A percentile compares a stretch with the other conserved stretches of the same genome.
Conservation (phyloP, 2,329 filamentous ascomycete genomes). For the Stachybotrys chlorohalonatus region DNA sequence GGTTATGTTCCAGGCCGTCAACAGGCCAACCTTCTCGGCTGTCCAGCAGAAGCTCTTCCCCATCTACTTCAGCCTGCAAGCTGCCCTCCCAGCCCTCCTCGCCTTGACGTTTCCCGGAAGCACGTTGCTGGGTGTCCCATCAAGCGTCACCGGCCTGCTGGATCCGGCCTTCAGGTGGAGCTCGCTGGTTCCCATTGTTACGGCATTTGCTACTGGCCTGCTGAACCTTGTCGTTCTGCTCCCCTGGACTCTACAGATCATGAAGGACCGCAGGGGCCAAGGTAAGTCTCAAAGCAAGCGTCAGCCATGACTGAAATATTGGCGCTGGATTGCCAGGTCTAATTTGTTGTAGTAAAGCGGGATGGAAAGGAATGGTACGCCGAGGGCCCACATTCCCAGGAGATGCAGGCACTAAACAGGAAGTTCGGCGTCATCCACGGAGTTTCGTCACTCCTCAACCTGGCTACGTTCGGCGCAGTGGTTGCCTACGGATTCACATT, state of each 20-base stretch:
- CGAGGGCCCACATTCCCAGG: conserved; percentile 65
- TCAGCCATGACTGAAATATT: neutral
- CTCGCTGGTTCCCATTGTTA: conserved; percentile 59
- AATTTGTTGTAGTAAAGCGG: conserved; percentile 53
- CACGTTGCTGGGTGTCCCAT: conserved; percentile 33
- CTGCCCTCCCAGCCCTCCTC: conserved; percentile 61
- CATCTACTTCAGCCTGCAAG: conserved; percentile 81
- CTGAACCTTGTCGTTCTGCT: conserved; percentile 64
- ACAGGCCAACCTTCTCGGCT: conserved; percentile 70
- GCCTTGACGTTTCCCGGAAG: conserved; percentile 74
- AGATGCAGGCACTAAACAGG: conserved; percentile 76
- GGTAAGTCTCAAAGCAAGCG: conserved; percentile 37
- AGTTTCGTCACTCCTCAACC: conserved; percentile 68
- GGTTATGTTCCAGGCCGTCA: conserved; percentile 66
- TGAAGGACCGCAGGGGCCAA: conserved; percentile 69
- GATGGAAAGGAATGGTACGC: conserved; percentile 87
- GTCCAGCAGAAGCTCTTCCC: conserved; percentile 79
- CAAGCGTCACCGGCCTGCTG: conserved; percentile 46
- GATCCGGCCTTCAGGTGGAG: conserved; percentile 51
- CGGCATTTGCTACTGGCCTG: conserved; percentile 62
- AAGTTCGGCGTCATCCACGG: conserved; percentile 74
- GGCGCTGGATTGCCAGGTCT: neutral
- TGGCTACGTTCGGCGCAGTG: conserved; percentile 59
- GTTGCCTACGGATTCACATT: conserved; percentile 73
- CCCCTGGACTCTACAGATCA: conserved; percentile 65